Conservation (phyloP, 495 filamentous ascomycete genomes). For the Aspergillus baeticus region DNA sequence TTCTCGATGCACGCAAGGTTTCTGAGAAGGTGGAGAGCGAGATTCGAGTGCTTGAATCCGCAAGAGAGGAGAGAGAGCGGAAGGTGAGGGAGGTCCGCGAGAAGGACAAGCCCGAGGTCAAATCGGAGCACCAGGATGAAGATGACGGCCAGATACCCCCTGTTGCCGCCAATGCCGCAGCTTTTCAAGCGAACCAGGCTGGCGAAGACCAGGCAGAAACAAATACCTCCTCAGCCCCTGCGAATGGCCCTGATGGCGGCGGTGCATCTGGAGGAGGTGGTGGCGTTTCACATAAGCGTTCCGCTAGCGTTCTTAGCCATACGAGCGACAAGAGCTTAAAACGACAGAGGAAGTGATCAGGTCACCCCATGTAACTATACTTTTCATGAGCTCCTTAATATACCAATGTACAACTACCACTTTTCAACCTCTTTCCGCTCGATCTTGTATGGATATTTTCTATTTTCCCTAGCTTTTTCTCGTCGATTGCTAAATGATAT, state of each 20-base stretch:
- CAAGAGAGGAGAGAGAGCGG: constrained; percentile 61
- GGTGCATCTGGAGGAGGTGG: constrained; percentile 26
- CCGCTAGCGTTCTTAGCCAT: constrained; percentile 70
- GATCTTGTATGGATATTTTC: constrained; percentile 4
- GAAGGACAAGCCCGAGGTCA: constrained; percentile 34
- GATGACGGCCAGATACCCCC: not conserved
- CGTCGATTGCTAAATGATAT: not conserved
- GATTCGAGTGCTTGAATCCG: constrained; percentile 65
- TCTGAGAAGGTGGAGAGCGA: constrained; percentile 85
- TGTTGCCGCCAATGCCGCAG: no score
- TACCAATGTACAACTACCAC: constrained; percentile 41
- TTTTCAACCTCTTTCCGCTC: not conserved
- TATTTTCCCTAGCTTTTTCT: not conserved
- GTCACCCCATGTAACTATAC: constrained; percentile 11
- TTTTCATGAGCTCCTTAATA: constrained; percentile 11
- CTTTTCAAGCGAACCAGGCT: constrained; percentile 4
- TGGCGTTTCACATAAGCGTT: constrained; percentile 60
- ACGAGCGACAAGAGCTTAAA: constrained; percentile 70
- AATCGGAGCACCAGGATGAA: constrained; percentile 38
- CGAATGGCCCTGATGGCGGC: constrained; percentile 2
- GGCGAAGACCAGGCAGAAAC: not conserved
- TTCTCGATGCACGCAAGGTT: constrained; percentile 82
- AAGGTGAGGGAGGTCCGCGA: constrained; percentile 29
- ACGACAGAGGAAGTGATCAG: constrained; percentile 62
- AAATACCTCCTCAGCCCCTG: not conserved